Conservation (phyloP, 768 basidiomycete genomes). For the Amylocystis lapponica region DNA sequence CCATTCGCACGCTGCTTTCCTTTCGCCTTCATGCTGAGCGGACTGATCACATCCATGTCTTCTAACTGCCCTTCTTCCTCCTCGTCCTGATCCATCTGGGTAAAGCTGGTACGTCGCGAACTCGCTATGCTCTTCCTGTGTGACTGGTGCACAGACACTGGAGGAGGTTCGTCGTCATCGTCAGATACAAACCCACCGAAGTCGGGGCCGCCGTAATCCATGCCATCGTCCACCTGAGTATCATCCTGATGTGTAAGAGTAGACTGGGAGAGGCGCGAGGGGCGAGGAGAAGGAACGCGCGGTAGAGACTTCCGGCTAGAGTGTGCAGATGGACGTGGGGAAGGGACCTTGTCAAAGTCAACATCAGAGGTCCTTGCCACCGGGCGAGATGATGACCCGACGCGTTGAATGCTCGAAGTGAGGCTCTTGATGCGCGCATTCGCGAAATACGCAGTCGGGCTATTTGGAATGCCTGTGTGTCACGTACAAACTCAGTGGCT, state of each 20-base stretch:
- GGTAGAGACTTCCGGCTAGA: slow-evolving; percentile 16
- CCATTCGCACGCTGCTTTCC: slow-evolving; percentile 33
- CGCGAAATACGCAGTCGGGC: slow-evolving; percentile 26
- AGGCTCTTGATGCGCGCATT: slow-evolving; percentile 20
- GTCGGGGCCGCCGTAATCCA: slow-evolving; percentile 3
- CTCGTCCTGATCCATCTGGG: slow-evolving; percentile 44
- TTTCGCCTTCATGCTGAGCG: slow-evolving; percentile 13
- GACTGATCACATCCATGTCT: slow-evolving; percentile 4
- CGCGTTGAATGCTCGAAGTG: slow-evolving; percentile 26
- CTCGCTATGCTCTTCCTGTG: slow-evolving; percentile 1
- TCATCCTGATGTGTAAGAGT: slow-evolving; percentile 11
- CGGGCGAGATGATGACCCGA: slow-evolving; percentile 26
- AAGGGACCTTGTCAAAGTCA: slow-evolving; percentile 32
- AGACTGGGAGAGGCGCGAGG: slow-evolving; percentile 20
- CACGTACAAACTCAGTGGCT: not conserved
- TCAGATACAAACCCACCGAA: slow-evolving; percentile 12
- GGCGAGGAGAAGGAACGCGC: slow-evolving; percentile 11
- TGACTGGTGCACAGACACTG: slow-evolving; percentile 1
- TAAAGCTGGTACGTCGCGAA: slow-evolving; percentile 31
- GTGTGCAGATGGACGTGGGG: slow-evolving; percentile 21
- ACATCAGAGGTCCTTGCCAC: slow-evolving; percentile 25
- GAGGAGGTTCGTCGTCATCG: slow-evolving; percentile 6
- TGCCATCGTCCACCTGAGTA: slow-evolving; percentile 5
- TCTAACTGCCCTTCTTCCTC: slow-evolving; percentile 32
- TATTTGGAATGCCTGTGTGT: slow-evolving; percentile 20